Percentiles rank a stretch among this genome's conserved stretches.
phyloP scores from a whole-genome alignment of 768 basidiomycete genomes.

The Cantharellus cinnabarinus region DNA sequence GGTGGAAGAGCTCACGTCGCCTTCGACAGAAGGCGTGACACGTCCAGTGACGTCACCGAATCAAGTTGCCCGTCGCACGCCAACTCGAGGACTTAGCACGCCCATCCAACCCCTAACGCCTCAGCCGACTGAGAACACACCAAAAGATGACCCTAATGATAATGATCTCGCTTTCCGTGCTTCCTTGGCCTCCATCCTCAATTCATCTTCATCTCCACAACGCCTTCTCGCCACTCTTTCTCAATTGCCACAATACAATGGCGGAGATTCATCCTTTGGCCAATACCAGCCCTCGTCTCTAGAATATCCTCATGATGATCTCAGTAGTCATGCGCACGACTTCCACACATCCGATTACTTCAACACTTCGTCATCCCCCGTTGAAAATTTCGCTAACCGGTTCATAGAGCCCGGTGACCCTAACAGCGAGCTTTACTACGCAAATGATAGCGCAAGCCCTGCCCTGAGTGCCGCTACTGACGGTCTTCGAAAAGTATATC shows the following conservation, averaged over 20 bases:
- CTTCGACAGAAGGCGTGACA: not conserved
- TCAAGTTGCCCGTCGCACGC: not conserved
- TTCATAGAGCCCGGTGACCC: not conserved
- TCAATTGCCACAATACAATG: not conserved
- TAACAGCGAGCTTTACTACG: not conserved
- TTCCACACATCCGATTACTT: not conserved
- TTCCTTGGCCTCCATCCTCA: not conserved
- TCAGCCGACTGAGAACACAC: not conserved
- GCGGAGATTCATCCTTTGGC: not conserved
- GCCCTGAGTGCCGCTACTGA: not conserved
- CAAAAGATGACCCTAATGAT: not conserved
- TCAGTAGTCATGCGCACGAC: no score
- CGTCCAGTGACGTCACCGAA: not conserved
- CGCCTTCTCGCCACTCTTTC: slow-evolving; percentile 4
- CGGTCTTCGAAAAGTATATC: slow-evolving; percentile 1
- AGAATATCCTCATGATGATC: not conserved
- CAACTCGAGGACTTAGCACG: not conserved
- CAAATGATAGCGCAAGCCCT: not conserved
- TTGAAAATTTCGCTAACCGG: not conserved
- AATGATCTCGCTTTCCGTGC: slow-evolving; percentile 1
- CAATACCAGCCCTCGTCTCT: not conserved
- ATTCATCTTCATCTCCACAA: not conserved
- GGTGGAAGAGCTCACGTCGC: not conserved
- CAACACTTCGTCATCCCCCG: not conserved
- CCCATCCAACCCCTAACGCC: not conserved